Evolutionary conservation across 371 early-diverging fungal species (phyloP).

Genomic region (Smittium culicis): DNA sequence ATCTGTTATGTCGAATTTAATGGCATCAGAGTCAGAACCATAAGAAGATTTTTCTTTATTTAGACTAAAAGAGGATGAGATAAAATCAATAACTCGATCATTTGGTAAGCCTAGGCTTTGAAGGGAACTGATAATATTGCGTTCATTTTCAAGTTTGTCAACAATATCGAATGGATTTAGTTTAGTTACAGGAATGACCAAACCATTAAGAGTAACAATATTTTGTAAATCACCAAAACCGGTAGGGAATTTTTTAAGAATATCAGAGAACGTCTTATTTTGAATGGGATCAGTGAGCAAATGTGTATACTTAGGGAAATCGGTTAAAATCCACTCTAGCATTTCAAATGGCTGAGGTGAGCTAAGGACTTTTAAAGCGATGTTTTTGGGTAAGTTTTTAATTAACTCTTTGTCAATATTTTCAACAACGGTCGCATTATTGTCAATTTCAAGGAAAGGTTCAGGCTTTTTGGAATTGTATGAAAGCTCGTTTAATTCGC

Average conservation of each 20-base stretch:
- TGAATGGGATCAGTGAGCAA: constrained; percentile 36
- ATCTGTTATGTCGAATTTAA: constrained; percentile 68
- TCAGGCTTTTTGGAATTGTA: too few species aligned
- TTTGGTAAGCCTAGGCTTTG: too few species aligned
- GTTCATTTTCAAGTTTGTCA: constrained; percentile 33
- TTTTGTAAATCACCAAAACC: neutral
- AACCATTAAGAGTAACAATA: constrained; percentile 21
- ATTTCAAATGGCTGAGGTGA: constrained; percentile 40
- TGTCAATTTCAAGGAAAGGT: too few species aligned
- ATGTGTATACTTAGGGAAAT: constrained; percentile 75
- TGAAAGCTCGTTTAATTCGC: too few species aligned
- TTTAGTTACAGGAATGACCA: constrained; percentile 13
- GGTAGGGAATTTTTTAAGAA: neutral
- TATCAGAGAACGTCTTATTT: constrained; percentile 16
- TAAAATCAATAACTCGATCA: too few species aligned
- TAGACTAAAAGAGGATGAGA: too few species aligned
- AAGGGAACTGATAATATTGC: constrained; percentile 32
- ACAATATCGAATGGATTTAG: constrained; percentile 27
- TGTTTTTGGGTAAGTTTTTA: constrained; percentile 44
- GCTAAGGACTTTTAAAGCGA: constrained; percentile 48
- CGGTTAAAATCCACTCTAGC: constrained; percentile 49
- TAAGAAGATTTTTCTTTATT: too few species aligned
- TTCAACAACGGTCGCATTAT: constrained; percentile 41
- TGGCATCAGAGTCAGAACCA: neutral
- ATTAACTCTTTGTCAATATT: constrained; percentile 37